These are phyloP conservation scores for Tephrocybe sp. DNA, from an alignment of 768 basidiomycete species.

Conservation along the genomic window DNA sequence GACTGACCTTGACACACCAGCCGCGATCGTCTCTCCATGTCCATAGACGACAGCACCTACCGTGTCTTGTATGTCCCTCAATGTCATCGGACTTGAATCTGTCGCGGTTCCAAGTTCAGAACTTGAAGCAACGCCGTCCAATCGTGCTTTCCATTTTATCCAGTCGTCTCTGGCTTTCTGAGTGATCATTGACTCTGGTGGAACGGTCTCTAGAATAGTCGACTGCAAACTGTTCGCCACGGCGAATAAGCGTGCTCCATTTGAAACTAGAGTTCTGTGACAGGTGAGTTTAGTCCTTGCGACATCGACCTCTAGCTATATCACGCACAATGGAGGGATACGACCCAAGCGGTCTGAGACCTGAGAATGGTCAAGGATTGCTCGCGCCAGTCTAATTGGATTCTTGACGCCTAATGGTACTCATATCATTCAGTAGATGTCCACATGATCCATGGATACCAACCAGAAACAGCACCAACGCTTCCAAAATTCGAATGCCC, in stretches of 20 bases:
- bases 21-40: slow-evolving; percentile 43
- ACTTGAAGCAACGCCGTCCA: slow-evolving; percentile 24
- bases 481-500: slow-evolving; percentile 53
- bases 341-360: slow-evolving; percentile 53
- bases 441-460: too few species aligned
- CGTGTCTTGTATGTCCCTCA: slow-evolving; percentile 63
- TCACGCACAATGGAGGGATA: slow-evolving; percentile 59
- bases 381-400: slow-evolving; percentile 61
- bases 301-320: background rate
- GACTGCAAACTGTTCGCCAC: slow-evolving; percentile 7
- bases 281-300: background rate
- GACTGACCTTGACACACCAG: slow-evolving; percentile 72
- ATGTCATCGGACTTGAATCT: slow-evolving; percentile 4
- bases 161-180: slow-evolving; percentile 51
- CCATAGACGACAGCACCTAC: slow-evolving; percentile 74
- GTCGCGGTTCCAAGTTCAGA: background rate
- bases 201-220: slow-evolving; percentile 31
- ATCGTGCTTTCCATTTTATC: slow-evolving; percentile 55
- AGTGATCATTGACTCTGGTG: slow-evolving; percentile 46
- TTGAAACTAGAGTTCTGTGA: slow-evolving; percentile 55
- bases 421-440: too few species aligned
- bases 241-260: slow-evolving; percentile 63
- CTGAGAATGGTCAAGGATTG: slow-evolving; percentile 52
- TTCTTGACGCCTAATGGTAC: slow-evolving; percentile 72
- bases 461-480: slow-evolving; percentile 71